Evolutionary conservation across 257 asterid genomes (phyloP).

Genomic region (Solanum habrochaites): DNA sequence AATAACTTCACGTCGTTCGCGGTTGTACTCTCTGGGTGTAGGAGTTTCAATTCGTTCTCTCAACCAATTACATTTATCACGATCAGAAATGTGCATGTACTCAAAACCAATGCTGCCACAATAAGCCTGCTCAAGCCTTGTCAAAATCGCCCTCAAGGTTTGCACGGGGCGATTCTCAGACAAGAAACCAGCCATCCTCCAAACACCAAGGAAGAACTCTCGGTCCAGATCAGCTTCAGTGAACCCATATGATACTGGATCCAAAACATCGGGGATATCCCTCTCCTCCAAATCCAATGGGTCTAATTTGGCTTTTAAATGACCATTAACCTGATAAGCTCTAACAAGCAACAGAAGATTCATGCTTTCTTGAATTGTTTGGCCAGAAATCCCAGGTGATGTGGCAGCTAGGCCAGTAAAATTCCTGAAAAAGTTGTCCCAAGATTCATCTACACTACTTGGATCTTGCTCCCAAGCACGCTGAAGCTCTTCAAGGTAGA

Average conservation of each 20-base stretch:
- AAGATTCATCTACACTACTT: slow-evolving; percentile 84
- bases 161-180: slow-evolving; percentile 98
- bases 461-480: slow-evolving; percentile 99
- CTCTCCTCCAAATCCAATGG: slow-evolving; percentile 76
- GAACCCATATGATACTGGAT: slow-evolving; percentile 84
- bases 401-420: slow-evolving; percentile 87
- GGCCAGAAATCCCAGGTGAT: slow-evolving; percentile 95
- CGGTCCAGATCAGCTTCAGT: slow-evolving; percentile 92
- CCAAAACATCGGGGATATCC: slow-evolving; percentile 72
- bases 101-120: slow-evolving; percentile 90
- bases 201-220: slow-evolving; percentile 87
- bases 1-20: slow-evolving; percentile 79
- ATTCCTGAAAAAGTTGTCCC: slow-evolving; percentile 94
- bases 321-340: slow-evolving; percentile 96
- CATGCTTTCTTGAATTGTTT: slow-evolving; percentile 98
- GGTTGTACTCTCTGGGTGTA: slow-evolving; percentile 49
- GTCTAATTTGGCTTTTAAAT: slow-evolving; percentile 87
- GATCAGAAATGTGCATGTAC: slow-evolving; percentile 96
- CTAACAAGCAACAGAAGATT: slow-evolving; percentile 78
- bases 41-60: slow-evolving; percentile 96
- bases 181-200: slow-evolving; percentile 92
- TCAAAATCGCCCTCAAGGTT: slow-evolving; percentile 71
- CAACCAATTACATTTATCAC: slow-evolving; percentile 91
- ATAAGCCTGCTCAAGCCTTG: slow-evolving; percentile 91
- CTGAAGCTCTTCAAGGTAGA: slow-evolving; percentile 95